phyloP scores from a whole-genome alignment of 148 eudicot species.

The Rhododendron molle region DNA sequence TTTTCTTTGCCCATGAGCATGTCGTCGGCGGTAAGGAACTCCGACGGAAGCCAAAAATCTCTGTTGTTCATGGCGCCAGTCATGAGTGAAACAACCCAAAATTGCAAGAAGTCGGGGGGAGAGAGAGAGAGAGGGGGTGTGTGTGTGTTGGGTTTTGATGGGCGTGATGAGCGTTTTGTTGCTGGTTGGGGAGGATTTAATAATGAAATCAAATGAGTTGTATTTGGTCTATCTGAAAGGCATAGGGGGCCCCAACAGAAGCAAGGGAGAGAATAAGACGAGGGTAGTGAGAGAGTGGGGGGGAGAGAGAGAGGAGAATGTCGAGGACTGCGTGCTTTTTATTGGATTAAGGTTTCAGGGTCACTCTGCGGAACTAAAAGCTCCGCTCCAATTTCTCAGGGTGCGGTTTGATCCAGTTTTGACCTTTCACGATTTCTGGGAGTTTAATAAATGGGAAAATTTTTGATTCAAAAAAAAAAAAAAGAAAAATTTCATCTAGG shows the following conservation, averaged over 20 bases:
- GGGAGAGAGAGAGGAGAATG: neutral
- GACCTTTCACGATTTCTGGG: too few relatives aligned
- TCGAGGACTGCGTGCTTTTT: slow-evolving; percentile 1
- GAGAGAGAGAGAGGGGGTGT: neutral
- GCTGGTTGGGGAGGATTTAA: slow-evolving; percentile 33
- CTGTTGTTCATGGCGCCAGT: slow-evolving; percentile 19
- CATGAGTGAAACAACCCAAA: slow-evolving; percentile 13
- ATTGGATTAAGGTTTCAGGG: slow-evolving; percentile 12
- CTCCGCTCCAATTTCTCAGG: too few relatives aligned
- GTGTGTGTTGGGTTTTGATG: slow-evolving; percentile 9
- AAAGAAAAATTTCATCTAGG: too few relatives aligned
- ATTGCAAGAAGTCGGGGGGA: neutral
- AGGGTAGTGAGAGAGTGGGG: neutral
- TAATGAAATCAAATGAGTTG: slow-evolving; percentile 13
- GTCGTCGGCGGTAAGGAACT: slow-evolving; percentile 59
- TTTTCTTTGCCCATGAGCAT: slow-evolving; percentile 20
- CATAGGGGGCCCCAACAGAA: neutral
- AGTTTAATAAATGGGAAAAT: too few relatives aligned
- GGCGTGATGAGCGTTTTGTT: slow-evolving; percentile 5
- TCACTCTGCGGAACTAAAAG: too few relatives aligned
- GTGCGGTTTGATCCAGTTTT: too few relatives aligned
- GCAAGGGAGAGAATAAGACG: slow-evolving; percentile 3
- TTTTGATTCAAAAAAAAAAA: too few relatives aligned
- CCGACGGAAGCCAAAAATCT: slow-evolving; percentile 64
- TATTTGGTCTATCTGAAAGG: neutral